Base-by-base conservation (phyloP, 441 rosid species). In the Mallotus japonicus region DNA sequence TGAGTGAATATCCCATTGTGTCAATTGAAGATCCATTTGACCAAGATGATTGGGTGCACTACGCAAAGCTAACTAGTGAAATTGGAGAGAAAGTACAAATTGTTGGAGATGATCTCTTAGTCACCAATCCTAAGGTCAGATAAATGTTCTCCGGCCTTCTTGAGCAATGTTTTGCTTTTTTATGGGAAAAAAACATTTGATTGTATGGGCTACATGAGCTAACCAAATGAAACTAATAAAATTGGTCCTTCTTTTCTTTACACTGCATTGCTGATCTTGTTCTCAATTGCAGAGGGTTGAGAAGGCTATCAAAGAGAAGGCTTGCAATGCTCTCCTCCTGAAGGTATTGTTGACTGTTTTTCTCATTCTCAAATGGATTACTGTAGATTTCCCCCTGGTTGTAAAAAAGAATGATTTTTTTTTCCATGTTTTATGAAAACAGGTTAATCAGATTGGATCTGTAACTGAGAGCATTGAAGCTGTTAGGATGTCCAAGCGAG, bases 391-490 rank as follows among this genome's bases (percentile, higher is more conserved):
- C 24, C 12, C 58, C 32, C 4, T 42, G 28, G 50, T 24, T 19
- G 37, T 54, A 69, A 47, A 40, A 17, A 8, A 53, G 56, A 55
- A 14, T n/a, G 16, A 0, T 40, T 16, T n/a, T 47, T 1, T 77
- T 28, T 28, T 24, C 28, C n/a, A 24, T 50, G 40, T 72, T 17
- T 54, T 24, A 61, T 65, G 59, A 49, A 11, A 76, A 76, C 81
- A 92, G 97, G 99, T 96, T 47, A 96, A 96, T 80, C 99, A 96
- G 86, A 96, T 93, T 70, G 99, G 98, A 44, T 84, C 97, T 0
- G 98, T 95, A 14, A 95, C 99, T 1, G 98, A 95, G 85, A 95
- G 97, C 78, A 95, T 92, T 28, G 97, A 96, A 86, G 98, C 99
- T 6, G 97, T 96, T 15, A 93, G 73, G 83, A 96, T 92, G 97